Percentiles rank a stretch among this genome's conserved stretches.
These are phyloP conservation scores for Eimeria acervulina DNA, from an alignment of 169 alveolate species.

Conservation along the genomic window DNA sequence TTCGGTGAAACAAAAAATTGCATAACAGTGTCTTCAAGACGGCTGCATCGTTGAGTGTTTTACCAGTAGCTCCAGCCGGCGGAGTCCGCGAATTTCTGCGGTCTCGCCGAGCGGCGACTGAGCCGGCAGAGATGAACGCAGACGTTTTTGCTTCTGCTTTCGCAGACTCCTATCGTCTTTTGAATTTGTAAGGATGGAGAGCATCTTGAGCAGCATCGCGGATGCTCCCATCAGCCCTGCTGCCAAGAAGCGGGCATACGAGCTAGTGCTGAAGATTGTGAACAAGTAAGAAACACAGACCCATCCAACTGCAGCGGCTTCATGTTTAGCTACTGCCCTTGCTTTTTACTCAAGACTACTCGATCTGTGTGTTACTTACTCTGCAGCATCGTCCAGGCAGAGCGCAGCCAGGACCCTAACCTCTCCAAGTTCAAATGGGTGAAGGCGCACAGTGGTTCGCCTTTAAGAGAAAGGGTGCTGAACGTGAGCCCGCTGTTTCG, in stretches of 20 bases:
- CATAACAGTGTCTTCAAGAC: background rate
- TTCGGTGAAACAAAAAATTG: background rate
- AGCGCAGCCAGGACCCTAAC: background rate
- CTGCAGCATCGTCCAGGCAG: conserved; percentile 49
- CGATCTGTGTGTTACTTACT: background rate
- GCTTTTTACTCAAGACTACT: background rate
- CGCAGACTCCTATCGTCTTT: background rate
- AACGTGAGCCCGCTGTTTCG: conserved; percentile 32
- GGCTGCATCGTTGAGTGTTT: background rate
- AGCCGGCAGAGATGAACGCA: background rate
- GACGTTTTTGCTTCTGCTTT: background rate
- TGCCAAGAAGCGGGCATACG: conserved; percentile 36
- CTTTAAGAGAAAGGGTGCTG: conserved; percentile 43
- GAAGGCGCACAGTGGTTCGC: conserved; percentile 33
- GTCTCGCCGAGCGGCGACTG: background rate
- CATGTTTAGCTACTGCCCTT: no score
- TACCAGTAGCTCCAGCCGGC: background rate
- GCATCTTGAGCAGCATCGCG: conserved; percentile 46
- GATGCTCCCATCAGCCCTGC: conserved; percentile 50
- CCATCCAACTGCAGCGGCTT: background rate
- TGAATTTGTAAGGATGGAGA: conserved; percentile 3
- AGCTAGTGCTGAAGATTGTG: conserved; percentile 31
- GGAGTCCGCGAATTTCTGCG: background rate
- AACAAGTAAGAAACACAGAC: conserved; percentile 2
- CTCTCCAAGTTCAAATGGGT: conserved; percentile 52